These are phyloP conservation scores for Globisporangium splendens DNA, from an alignment of 352 stramenopile species.

Conservation along the genomic window DNA sequence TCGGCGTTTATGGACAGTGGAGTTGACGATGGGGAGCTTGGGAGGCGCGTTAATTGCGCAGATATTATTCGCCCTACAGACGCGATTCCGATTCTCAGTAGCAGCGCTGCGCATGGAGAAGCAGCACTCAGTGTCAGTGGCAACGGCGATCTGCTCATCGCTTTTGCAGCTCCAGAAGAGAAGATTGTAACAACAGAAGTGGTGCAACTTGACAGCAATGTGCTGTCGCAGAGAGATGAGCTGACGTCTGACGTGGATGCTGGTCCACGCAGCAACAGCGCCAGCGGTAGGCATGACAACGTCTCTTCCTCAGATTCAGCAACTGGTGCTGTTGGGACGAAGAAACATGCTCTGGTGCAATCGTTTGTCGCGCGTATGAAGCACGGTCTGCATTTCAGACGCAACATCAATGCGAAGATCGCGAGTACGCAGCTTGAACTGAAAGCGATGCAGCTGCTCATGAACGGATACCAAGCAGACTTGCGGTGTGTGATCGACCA, in stretches of 20 bases:
- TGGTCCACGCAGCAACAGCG: background rate
- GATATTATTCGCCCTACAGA: background rate
- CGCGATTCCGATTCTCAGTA: background rate
- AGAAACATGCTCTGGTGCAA: background rate
- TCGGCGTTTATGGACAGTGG: background rate
- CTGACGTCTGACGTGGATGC: background rate
- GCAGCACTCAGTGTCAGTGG: background rate
- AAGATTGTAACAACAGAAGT: background rate
- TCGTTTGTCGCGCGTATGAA: slow-evolving; percentile 25
- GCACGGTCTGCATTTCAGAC: slow-evolving; percentile 25
- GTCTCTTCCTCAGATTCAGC: too few relatives aligned
- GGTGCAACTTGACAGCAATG: background rate
- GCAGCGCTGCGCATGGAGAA: too few relatives aligned
- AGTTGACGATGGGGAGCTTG: background rate
- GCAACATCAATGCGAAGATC: slow-evolving; percentile 26
- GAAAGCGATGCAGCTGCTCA: slow-evolving; percentile 21
- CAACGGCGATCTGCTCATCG: slow-evolving; percentile 3
- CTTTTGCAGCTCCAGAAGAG: background rate
- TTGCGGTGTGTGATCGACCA: slow-evolving; percentile 1
- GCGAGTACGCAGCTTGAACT: slow-evolving; percentile 25
- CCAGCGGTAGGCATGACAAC: too few relatives aligned
- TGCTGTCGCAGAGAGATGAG: background rate
- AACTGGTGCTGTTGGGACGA: too few relatives aligned
- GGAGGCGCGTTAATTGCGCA: background rate
- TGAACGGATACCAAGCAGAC: slow-evolving; percentile 17